Evolutionary conservation across 2,329 filamentous ascomycete species (phyloP).

Genomic region (Trichoderma lentiforme): DNA sequence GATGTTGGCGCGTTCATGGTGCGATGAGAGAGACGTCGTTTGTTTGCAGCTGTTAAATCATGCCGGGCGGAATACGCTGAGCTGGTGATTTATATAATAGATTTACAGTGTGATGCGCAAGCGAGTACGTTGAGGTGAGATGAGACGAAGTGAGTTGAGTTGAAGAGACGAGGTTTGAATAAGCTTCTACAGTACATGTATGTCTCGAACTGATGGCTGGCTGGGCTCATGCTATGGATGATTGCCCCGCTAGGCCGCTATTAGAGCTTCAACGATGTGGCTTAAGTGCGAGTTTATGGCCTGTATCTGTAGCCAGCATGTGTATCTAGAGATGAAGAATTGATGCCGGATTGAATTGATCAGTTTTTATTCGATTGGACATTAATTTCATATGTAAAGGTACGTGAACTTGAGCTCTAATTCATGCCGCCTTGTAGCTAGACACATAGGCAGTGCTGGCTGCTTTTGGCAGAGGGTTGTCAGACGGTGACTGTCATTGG

Average conservation of each 20-base stretch:
- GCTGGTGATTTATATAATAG: not conserved
- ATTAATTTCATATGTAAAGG: not conserved
- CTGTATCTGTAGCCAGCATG: not conserved
- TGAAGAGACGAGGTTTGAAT: not conserved
- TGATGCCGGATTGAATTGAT: not conserved
- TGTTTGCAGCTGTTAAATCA: not conserved
- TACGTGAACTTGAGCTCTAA: not conserved
- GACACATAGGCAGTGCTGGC: not conserved
- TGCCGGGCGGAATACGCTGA: not conserved
- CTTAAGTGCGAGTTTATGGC: not conserved
- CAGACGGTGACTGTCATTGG: not conserved
- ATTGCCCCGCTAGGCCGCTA: not conserved
- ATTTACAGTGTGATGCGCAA: not conserved
- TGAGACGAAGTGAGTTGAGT: not conserved
- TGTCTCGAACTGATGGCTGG: not conserved
- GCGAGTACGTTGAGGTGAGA: not conserved
- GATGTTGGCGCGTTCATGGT: constrained; percentile 15
- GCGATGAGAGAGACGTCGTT: not conserved
- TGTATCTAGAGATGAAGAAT: not conserved
- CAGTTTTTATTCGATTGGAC: not conserved
- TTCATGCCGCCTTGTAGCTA: not conserved
- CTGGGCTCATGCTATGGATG: no score
- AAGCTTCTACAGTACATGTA: not conserved
- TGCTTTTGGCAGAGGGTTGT: not conserved
- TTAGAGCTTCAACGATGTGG: not conserved